These are phyloP conservation scores for Ceratobasidium papillatum DNA, from an alignment of 1,284 basidiomycete species.

Conservation along the genomic window DNA sequence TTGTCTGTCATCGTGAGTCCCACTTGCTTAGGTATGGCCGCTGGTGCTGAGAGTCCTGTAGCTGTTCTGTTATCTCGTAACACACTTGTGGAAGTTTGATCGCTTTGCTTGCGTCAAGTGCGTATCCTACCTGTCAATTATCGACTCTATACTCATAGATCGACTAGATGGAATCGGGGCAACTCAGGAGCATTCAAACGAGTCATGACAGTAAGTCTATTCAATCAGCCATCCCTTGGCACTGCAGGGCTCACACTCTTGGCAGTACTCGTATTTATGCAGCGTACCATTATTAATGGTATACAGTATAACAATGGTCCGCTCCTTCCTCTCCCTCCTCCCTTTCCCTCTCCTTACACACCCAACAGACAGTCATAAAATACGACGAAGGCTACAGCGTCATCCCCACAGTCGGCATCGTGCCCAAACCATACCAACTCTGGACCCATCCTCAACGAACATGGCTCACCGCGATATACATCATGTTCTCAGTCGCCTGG, in stretches of 20 bases:
- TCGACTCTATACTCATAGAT: not conserved
- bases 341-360: not conserved
- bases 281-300: conserved; percentile 39
- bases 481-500: conserved; percentile 43
- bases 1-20: conserved; percentile 36
- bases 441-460: conserved; percentile 37
- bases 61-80: conserved; percentile 37
- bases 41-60: not conserved
- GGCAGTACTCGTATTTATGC: conserved; percentile 42
- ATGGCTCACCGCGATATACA: conserved; percentile 43
- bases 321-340: conserved; percentile 1
- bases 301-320: conserved; percentile 42
- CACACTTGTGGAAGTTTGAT: conserved; percentile 43
- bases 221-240: not conserved
- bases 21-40: not conserved
- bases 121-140: not conserved
- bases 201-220: conserved; percentile 39
- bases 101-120: conserved; percentile 39
- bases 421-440: conserved; percentile 43
- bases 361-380: conserved; percentile 41
- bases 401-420: conserved; percentile 31
- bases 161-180: conserved; percentile 30
- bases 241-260: not conserved
- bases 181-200: conserved; percentile 43
- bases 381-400: conserved; percentile 42